Evolutionary conservation across 257 asterid species (phyloP).

Genomic region (Ilex asprella): DNA sequence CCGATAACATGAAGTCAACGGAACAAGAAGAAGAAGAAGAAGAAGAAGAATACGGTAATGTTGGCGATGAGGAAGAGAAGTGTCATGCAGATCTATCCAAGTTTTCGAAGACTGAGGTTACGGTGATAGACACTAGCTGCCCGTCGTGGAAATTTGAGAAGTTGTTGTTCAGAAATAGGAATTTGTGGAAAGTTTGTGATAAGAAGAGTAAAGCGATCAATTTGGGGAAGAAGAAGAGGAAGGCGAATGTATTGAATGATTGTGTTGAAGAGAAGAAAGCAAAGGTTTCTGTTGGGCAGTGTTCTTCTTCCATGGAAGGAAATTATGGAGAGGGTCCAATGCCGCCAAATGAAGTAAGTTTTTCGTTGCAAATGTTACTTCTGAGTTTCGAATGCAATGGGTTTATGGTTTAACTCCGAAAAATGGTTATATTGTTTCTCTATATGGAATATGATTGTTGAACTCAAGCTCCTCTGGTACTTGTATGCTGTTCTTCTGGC

Average conservation of each 20-base stretch:
- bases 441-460: too few species aligned
- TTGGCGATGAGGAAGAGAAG: constrained; percentile 30
- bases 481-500: too few species aligned
- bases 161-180: constrained; percentile 68
- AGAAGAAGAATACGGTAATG: not conserved
- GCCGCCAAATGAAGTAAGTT: constrained; percentile 40
- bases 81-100: constrained; percentile 38
- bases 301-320: constrained; percentile 19
- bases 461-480: too few species aligned
- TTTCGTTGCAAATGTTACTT: too few species aligned
- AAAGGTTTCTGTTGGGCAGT: constrained; percentile 27
- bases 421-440: too few species aligned
- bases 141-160: constrained; percentile 83
- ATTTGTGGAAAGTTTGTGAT: constrained; percentile 79
- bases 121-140: constrained; percentile 83
- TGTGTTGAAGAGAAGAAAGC: constrained; percentile 35
- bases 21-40: constrained; percentile 2
- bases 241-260: constrained; percentile 17
- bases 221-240: constrained; percentile 46
- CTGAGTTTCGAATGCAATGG: too few species aligned
- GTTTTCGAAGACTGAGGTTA: constrained; percentile 79
- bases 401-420: too few species aligned
- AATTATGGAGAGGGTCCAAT: constrained; percentile 17
- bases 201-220: constrained; percentile 35
- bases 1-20: constrained; percentile 13